Evolutionary conservation across 192 early-diverging fungal genomes (phyloP).

Genomic region (Linnemannia schmuckeri): DNA sequence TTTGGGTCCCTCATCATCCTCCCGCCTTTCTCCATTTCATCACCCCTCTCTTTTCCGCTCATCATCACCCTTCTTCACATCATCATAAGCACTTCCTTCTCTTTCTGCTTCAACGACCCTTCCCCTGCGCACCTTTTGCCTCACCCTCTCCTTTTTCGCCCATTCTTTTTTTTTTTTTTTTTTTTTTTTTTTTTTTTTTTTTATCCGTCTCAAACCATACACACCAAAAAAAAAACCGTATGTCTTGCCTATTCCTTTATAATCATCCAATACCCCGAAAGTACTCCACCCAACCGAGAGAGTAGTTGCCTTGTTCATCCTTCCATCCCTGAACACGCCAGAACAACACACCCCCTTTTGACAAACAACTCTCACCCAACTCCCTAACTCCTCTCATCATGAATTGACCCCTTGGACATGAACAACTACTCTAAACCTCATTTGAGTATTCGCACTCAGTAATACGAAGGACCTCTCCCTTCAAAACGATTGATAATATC

Average conservation of each 20-base stretch:
- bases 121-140: constrained; percentile 13
- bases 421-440: not conserved
- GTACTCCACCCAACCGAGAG: not conserved
- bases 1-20: not conserved
- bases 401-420: not conserved
- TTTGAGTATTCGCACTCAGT: not conserved
- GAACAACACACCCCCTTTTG: not conserved
- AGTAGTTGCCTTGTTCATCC: constrained; percentile 1
- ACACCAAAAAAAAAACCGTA: not conserved
- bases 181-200: not conserved
- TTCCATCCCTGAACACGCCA: not conserved
- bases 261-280: too few species aligned
- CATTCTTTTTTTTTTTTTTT: not conserved
- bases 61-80: not conserved
- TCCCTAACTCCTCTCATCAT: not conserved
- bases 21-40: not conserved
- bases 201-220: not conserved
- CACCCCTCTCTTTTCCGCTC: not conserved
- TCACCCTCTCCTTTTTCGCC: not conserved
- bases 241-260: not conserved
- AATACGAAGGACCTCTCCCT: not conserved
- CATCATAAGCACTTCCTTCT: constrained; percentile 7
- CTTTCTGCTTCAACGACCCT: constrained; percentile 18
- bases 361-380: not conserved
- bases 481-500: too few species aligned